Conservation (phyloP, 129 eudicot genomes). For the Flaveria trinervia region DNA sequence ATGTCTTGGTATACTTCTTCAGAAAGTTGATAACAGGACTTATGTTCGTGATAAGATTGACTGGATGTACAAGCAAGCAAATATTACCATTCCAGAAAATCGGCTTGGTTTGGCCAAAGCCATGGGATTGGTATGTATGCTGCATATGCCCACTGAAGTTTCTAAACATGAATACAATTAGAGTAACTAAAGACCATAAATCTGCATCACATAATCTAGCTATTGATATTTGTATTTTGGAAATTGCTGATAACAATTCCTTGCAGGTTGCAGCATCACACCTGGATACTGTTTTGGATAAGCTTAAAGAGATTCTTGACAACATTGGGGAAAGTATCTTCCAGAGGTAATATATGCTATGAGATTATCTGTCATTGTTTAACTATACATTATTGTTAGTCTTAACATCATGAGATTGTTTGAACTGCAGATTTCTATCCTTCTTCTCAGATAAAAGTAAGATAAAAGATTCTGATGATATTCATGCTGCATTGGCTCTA, state of each 20-base stretch:
- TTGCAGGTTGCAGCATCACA: constrained; percentile 96
- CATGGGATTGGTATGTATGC: constrained; percentile 78
- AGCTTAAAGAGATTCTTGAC: constrained; percentile 87
- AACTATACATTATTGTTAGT: not conserved
- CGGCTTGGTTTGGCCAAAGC: constrained; percentile 97
- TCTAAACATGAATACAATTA: not conserved
- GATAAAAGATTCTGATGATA: constrained; percentile 95
- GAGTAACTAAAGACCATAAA: not conserved
- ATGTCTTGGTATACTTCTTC: constrained; percentile 96
- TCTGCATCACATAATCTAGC: constrained; percentile 12
- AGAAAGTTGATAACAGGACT: constrained; percentile 78
- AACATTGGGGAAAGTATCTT: constrained; percentile 79
- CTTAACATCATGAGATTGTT: constrained; percentile 22
- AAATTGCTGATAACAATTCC: constrained; percentile 16
- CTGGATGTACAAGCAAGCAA: constrained; percentile 84
- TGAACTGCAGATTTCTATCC: constrained; percentile 67
- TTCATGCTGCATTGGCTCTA: constrained; percentile 95
- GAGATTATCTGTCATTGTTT: constrained; percentile 9
- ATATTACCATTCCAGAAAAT: constrained; percentile 78
- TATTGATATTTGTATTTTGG: constrained; percentile 6
- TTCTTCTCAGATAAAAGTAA: constrained; percentile 83
- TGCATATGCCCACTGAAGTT: constrained; percentile 2
- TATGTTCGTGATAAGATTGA: constrained; percentile 92
- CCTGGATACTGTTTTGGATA: constrained; percentile 91
- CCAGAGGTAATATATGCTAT: constrained; percentile 54